A percentile compares a stretch with the other conserved stretches of the same genome.
Evolutionary conservation across 257 asterid species (phyloP).

Genomic region (Anisodus acutangulus): DNA sequence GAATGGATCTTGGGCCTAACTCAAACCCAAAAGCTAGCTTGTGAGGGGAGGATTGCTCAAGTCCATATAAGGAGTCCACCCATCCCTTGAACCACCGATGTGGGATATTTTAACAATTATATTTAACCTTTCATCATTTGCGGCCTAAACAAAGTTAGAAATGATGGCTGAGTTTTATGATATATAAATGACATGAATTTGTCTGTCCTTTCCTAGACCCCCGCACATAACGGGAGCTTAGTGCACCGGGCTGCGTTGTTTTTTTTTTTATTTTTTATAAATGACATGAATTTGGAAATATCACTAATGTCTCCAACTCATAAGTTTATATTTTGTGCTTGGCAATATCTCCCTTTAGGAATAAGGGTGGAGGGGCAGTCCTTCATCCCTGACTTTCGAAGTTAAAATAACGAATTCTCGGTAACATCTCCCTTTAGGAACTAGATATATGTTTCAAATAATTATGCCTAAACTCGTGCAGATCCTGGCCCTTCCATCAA

Average conservation of each 20-base stretch:
- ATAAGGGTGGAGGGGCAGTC: background rate
- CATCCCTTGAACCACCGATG: too few species aligned
- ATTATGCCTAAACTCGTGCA: background rate
- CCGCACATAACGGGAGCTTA: too few species aligned
- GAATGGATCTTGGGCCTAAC: too few species aligned
- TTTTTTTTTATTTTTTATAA: too few species aligned
- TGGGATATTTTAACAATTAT: background rate
- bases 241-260: too few species aligned
- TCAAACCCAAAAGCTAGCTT: too few species aligned
- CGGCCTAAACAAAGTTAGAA: background rate
- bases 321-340: background rate
- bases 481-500: background rate
- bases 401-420: background rate
- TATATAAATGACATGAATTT: background rate
- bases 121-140: conserved; percentile 2
- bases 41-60: too few species aligned
- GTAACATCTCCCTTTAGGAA: conserved; percentile 8
- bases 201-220: too few species aligned
- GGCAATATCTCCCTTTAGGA: background rate
- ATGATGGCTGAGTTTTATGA: background rate
- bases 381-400: background rate
- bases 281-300: background rate
- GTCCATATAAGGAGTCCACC: too few species aligned
- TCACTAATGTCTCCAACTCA: background rate
- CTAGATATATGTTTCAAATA: background rate